Evolutionary conservation across 1,139 yeast genomes (phyloP).

Genomic region (Saccharomycopsis hybrid): DNA sequence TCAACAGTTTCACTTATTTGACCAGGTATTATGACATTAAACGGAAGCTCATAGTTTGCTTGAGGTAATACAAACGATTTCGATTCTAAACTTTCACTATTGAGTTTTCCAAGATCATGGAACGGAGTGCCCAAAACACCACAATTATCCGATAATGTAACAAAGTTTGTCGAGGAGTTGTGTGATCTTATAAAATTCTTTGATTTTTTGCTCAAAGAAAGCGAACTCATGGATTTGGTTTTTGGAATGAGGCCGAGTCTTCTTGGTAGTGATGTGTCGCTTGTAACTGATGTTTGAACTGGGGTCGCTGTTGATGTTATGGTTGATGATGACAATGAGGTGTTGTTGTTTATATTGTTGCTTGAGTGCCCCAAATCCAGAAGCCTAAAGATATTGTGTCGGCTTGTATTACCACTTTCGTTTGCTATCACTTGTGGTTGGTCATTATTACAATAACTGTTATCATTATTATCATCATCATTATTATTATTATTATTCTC

Average conservation of each 20-base stretch:
- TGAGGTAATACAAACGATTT: slow-evolving; percentile 41
- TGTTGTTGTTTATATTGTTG: no score
- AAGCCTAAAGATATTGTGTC: no score
- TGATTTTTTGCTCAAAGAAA: background rate
- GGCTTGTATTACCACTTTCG: no score
- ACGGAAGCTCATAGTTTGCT: slow-evolving; percentile 67
- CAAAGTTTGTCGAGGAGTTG: slow-evolving; percentile 1
- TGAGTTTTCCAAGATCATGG: slow-evolving; percentile 4
- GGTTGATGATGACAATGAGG: background rate
- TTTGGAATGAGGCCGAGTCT: background rate
- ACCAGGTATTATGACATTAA: slow-evolving; percentile 48
- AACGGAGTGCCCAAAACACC: slow-evolving; percentile 15
- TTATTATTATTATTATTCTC: no score
- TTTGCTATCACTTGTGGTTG: background rate
- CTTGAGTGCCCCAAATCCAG: no score
- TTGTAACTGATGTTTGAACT: background rate
- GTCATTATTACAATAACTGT: background rate
- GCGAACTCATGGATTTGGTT: slow-evolving; percentile 6
- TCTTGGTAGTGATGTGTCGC: background rate
- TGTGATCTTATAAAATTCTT: slow-evolving; percentile 3
- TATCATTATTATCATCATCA: no score
- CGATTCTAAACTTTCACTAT: slow-evolving; percentile 1
- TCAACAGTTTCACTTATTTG: slow-evolving; percentile 62
- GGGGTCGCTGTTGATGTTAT: background rate
- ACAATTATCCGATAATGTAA: slow-evolving; percentile 7